A percentile compares a stretch with the other conserved stretches of the same genome.
Evolutionary conservation across 306 rosid genomes (phyloP).

Genomic region (Leucaena leucocephala): DNA sequence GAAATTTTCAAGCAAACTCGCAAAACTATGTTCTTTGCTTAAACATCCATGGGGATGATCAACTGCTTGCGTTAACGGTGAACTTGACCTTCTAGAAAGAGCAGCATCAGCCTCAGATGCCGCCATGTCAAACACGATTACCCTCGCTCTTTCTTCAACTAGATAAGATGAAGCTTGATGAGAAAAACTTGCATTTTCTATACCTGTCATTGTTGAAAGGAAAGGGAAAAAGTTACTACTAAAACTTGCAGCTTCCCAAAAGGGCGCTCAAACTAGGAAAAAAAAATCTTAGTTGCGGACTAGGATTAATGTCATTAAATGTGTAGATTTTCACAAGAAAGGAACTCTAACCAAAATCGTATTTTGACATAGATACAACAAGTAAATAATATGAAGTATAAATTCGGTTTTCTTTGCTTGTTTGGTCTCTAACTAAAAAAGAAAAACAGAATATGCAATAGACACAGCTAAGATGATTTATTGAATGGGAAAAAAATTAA

Average conservation of each 20-base stretch:
- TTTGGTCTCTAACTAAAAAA: neutral
- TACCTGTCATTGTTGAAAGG: slow-evolving; percentile 48
- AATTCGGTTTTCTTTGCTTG: neutral
- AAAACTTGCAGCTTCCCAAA: slow-evolving; percentile 9
- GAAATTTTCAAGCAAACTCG: slow-evolving; percentile 81
- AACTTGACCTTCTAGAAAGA: slow-evolving; percentile 51
- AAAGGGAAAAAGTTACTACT: neutral
- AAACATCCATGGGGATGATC: slow-evolving; percentile 57
- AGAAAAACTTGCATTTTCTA: slow-evolving; percentile 59
- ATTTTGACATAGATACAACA: neutral
- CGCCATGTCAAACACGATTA: slow-evolving; percentile 66
- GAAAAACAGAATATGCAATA: slow-evolving; percentile 4
- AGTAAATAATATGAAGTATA: neutral
- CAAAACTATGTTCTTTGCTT: slow-evolving; percentile 53
- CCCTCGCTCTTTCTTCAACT: slow-evolving; percentile 76
- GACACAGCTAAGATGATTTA: neutral
- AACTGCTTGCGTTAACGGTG: slow-evolving; percentile 40
- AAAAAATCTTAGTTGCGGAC: neutral
- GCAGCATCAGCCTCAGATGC: slow-evolving; percentile 57
- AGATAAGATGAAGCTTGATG: slow-evolving; percentile 57
- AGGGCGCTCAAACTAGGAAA: slow-evolving; percentile 2
- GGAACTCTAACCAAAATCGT: neutral
- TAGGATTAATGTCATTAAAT: slow-evolving; percentile 5
- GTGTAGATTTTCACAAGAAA: neutral
- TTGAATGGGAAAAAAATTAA: too few species aligned